These are phyloP conservation scores for Serpula lacrymans DNA, from an alignment of 768 basidiomycete genomes.

Conservation along the genomic window DNA sequence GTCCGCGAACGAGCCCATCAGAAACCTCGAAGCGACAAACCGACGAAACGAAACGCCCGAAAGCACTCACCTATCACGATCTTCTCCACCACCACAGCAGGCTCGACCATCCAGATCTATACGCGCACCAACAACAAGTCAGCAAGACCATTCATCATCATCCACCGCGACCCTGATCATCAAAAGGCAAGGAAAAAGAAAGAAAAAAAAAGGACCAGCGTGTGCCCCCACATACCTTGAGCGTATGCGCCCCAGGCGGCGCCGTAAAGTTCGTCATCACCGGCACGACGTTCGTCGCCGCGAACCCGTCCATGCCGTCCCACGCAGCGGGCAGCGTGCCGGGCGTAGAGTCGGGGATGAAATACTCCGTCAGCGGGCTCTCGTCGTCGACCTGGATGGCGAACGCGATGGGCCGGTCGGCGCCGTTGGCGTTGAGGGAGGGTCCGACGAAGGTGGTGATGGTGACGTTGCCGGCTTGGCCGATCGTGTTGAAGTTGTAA, in stretches of 20 bases:
- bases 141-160: too few relatives aligned
- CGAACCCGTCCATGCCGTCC: constrained; percentile 49
- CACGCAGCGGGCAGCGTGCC: constrained; percentile 45
- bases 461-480: constrained; percentile 40
- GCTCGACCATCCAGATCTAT: constrained; percentile 55
- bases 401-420: constrained; percentile 46
- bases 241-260: constrained; percentile 52
- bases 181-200: too few relatives aligned
- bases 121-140: constrained; percentile 4
- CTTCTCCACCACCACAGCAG: constrained; percentile 58
- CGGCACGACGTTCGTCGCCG: constrained; percentile 47
- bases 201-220: neutral
- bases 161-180: too few relatives aligned
- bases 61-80: constrained; percentile 49
- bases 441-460: constrained; percentile 49
- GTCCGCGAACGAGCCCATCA: too few relatives aligned
- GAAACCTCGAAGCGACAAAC: too few relatives aligned
- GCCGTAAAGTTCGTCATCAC: constrained; percentile 38
- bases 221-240: constrained; percentile 40
- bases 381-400: constrained; percentile 49
- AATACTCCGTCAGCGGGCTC: constrained; percentile 39
- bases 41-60: too few relatives aligned
- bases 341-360: constrained; percentile 43
- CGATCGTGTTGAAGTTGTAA: constrained; percentile 51
- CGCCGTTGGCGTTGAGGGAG: constrained; percentile 49